Evolutionary conservation across 352 stramenopile species (phyloP).

Genomic region (Thalassiosira oceanica): DNA sequence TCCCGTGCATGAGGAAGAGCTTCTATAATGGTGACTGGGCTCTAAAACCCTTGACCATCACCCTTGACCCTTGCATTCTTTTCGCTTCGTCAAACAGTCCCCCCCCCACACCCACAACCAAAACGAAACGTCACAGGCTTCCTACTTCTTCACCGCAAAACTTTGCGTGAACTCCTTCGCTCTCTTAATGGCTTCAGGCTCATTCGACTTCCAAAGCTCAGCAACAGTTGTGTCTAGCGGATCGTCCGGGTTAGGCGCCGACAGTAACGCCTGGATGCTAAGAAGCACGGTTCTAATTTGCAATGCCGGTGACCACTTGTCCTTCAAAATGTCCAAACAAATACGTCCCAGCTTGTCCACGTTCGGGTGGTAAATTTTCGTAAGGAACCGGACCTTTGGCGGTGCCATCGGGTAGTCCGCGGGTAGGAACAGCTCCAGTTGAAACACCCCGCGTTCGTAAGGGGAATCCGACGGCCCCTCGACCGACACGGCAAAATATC

Average conservation of each 20-base stretch:
- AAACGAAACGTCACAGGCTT: too few species aligned
- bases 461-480: constrained; percentile 96
- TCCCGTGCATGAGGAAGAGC: too few species aligned
- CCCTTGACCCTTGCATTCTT: too few species aligned
- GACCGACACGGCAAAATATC: constrained; percentile 98
- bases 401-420: constrained; percentile 99
- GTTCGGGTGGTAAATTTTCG: constrained; percentile 99
- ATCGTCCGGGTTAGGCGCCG: constrained; percentile 99
- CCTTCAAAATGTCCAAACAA: constrained; percentile 99
- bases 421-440: constrained; percentile 98
- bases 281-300: constrained; percentile 99
- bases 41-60: too few species aligned
- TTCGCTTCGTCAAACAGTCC: too few species aligned
- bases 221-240: constrained; percentile 94
- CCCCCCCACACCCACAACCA: constrained; percentile 30
- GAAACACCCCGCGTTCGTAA: constrained; percentile 97
- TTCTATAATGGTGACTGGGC: too few species aligned
- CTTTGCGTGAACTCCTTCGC: too few species aligned
- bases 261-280: constrained; percentile 98
- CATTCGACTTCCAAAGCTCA: constrained; percentile 89
- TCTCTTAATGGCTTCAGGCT: too few species aligned
- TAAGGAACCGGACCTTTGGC: constrained; percentile 98
- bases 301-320: constrained; percentile 98
- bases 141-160: too few species aligned
- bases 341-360: constrained; percentile 99